Evolutionary conservation across 2,329 filamentous ascomycete species (phyloP).

Genomic region (Epichloe elymi): DNA sequence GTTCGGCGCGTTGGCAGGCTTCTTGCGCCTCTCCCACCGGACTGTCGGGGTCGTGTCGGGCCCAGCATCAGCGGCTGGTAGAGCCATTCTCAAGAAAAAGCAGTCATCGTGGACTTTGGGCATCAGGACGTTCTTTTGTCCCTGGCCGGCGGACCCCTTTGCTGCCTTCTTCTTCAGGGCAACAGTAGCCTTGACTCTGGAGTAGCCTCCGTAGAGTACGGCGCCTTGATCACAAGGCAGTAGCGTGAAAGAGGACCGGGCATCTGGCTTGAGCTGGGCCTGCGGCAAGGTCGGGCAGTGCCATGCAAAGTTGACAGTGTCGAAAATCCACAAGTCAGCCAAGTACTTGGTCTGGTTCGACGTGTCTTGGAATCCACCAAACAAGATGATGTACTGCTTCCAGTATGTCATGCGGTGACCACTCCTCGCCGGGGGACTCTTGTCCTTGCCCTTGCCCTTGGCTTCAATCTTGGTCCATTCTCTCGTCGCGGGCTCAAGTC

Average conservation of each 20-base stretch:
- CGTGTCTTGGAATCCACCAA: slow-evolving; percentile 95
- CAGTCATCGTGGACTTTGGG: slow-evolving; percentile 90
- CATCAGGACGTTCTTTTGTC: slow-evolving; percentile 61
- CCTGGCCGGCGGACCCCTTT: slow-evolving; percentile 41
- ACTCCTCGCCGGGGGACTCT: slow-evolving; percentile 70
- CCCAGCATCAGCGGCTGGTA: slow-evolving; percentile 53
- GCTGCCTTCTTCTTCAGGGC: slow-evolving; percentile 45
- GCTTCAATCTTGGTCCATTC: slow-evolving; percentile 88
- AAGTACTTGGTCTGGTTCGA: slow-evolving; percentile 91
- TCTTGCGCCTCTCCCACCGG: slow-evolving; percentile 87
- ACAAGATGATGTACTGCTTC: slow-evolving; percentile 93
- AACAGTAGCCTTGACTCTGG: slow-evolving; percentile 65
- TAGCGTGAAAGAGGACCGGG: slow-evolving; percentile 82
- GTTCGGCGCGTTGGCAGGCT: slow-evolving; percentile 75
- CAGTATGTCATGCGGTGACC: slow-evolving; percentile 94
- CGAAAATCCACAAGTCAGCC: slow-evolving; percentile 89
- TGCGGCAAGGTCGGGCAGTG: slow-evolving; percentile 60
- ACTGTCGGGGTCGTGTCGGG: slow-evolving; percentile 55
- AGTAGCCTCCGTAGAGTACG: slow-evolving; percentile 87
- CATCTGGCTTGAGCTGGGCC: slow-evolving; percentile 75
- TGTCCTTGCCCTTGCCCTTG: slow-evolving; percentile 62
- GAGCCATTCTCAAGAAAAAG: slow-evolving; percentile 76
- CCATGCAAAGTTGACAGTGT: slow-evolving; percentile 80
- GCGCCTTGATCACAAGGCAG: slow-evolving; percentile 83
- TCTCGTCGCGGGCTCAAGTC: slow-evolving; percentile 65